Percentiles rank a stretch among this genome's conserved stretches.
Conservation (phyloP, 768 basidiomycete species). For the Amyloporia xantha region DNA sequence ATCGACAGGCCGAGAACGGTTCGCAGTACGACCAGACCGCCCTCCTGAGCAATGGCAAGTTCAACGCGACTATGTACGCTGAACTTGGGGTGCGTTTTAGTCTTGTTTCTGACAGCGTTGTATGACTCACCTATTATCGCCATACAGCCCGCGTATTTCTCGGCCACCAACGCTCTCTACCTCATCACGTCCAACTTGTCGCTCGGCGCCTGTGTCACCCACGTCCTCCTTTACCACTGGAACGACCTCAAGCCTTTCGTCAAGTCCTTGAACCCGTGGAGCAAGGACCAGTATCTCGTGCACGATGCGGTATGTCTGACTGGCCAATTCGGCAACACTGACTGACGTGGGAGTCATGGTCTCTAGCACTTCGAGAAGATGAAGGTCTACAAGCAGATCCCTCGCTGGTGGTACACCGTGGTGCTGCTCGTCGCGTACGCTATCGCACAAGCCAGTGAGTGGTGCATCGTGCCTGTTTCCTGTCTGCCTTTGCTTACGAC, state of each 20-base stretch:
- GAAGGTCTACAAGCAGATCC: conserved; percentile 39
- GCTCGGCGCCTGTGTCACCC: conserved; percentile 27
- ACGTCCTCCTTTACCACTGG: conserved; percentile 32
- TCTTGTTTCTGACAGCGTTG: not conserved
- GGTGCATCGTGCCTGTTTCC: not conserved
- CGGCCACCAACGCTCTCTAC: conserved; percentile 30
- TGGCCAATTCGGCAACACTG: too few species aligned
- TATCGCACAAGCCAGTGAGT: conserved; percentile 36
- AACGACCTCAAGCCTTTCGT: conserved; percentile 30
- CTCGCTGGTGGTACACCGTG: conserved; percentile 46
- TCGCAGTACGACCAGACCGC: conserved; percentile 34
- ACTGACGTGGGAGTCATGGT: too few species aligned
- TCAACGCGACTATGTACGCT: conserved; percentile 21
- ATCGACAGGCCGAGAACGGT: conserved; percentile 9
- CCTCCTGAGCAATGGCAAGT: conserved; percentile 39
- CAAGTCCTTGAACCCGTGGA: conserved; percentile 29
- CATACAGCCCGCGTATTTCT: conserved; percentile 28
- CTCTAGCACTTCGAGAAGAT: conserved; percentile 46
- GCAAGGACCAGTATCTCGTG: conserved; percentile 20
- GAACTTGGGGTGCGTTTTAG: conserved; percentile 14
- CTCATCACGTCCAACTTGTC: conserved; percentile 29
- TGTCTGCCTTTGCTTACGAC: not conserved
- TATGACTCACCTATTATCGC: not conserved
- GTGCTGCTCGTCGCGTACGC: conserved; percentile 38
- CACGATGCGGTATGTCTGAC: conserved; percentile 20